Evolutionary conservation across 257 asterid species (phyloP).

Genomic region (Forsythia viridissima): DNA sequence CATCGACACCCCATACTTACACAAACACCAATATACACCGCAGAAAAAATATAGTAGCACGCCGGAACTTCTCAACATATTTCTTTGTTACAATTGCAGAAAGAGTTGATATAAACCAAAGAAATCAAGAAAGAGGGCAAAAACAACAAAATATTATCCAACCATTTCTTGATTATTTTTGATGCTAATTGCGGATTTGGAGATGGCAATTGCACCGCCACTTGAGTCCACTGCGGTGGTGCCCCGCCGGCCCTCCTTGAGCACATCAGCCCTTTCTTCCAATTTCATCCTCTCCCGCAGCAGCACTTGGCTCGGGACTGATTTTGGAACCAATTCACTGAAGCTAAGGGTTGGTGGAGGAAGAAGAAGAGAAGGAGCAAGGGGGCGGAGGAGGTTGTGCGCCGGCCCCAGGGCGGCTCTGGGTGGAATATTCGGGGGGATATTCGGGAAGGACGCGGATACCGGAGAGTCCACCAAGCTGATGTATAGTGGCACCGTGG

Average conservation of each 20-base stretch:
- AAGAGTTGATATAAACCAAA: not conserved
- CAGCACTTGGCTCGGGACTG: not conserved
- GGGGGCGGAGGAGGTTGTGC: constrained; percentile 23
- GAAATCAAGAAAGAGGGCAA: not conserved
- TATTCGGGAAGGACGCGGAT: constrained; percentile 65
- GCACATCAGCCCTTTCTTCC: constrained; percentile 20
- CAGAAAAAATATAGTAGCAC: not conserved
- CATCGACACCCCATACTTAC: too few relatives aligned
- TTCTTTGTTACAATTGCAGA: not conserved
- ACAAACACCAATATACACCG: not conserved
- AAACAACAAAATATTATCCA: not conserved
- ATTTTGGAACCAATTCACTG: constrained; percentile 18
- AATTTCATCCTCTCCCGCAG: constrained; percentile 15
- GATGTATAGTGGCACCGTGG: constrained; percentile 54
- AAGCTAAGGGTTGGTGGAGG: constrained; percentile 15
- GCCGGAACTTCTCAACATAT: not conserved
- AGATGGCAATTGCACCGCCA: constrained; percentile 35
- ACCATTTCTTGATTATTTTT: not conserved
- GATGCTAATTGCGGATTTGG: not conserved
- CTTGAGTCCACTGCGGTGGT: constrained; percentile 12
- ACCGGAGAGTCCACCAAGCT: constrained; percentile 83
- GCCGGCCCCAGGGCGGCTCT: constrained; percentile 51
- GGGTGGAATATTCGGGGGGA: constrained; percentile 89
- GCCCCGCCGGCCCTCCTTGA: constrained; percentile 27
- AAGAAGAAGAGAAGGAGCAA: constrained; percentile 22